Conservation (phyloP, 228 moss, liverwort and hornwort species). For the Sphagnum fallax region DNA sequence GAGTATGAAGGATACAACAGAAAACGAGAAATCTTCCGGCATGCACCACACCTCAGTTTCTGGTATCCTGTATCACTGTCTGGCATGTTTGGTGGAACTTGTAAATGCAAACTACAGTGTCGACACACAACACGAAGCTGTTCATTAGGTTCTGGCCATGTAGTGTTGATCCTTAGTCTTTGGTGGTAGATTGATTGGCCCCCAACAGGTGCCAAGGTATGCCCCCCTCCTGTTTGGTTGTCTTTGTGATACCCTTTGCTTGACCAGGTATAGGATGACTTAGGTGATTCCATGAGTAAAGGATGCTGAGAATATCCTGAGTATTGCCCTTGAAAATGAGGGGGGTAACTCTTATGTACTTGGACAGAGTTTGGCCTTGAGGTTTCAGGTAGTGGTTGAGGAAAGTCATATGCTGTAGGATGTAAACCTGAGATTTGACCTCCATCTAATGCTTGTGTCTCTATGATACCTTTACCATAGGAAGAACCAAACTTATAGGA, state of each 20-base stretch:
- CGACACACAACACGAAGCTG: constrained; percentile 71
- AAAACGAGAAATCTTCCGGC: constrained; percentile 62
- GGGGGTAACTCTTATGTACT: too few species aligned
- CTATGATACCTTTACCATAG: constrained; percentile 1
- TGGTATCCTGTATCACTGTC: constrained; percentile 47
- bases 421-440: constrained; percentile 13
- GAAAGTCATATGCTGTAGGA: neutral
- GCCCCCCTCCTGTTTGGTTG: constrained; percentile 20
- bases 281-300: constrained; percentile 32
- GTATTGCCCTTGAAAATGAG: constrained; percentile 7
- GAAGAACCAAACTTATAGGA: constrained; percentile 26
- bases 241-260: constrained; percentile 20
- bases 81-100: constrained; percentile 64
- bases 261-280: constrained; percentile 26
- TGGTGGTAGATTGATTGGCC: constrained; percentile 13
- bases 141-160: constrained; percentile 62
- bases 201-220: constrained; percentile 11
- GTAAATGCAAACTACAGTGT: constrained; percentile 60
- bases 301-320: constrained; percentile 10
- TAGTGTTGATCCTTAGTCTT: constrained; percentile 36
- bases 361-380: constrained; percentile 4
- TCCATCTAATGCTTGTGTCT: constrained; percentile 26
- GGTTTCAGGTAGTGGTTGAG: constrained; percentile 4
- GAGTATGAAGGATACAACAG: constrained; percentile 1
- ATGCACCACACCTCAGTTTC: constrained; percentile 78